Conservation (phyloP, 2,329 filamentous ascomycete species). For the Atkinsonella texensis region DNA sequence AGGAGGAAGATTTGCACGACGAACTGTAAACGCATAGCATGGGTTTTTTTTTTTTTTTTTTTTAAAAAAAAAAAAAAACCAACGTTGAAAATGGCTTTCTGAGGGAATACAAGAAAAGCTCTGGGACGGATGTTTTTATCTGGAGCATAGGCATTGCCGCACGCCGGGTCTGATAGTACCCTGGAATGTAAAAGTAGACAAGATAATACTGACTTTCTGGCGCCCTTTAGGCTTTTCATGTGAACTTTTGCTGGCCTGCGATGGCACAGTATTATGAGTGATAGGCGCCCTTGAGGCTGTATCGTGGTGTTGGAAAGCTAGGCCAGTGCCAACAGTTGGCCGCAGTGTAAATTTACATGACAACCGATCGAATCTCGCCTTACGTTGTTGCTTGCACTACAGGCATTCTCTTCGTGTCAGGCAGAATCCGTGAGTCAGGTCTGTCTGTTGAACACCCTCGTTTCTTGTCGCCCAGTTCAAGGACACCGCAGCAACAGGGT, state of each 20-base stretch:
- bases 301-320: not conserved
- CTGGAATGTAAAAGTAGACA: conserved; percentile 20
- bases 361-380: not conserved
- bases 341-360: not conserved
- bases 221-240: not conserved
- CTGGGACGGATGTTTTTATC: conserved; percentile 15
- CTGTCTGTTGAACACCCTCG: not conserved
- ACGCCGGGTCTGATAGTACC: conserved; percentile 8
- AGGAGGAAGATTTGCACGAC: conserved; percentile 65
- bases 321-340: not conserved
- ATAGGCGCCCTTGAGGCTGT: too few relatives aligned
- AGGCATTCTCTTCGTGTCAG: not conserved
- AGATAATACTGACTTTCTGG: conserved; percentile 6
- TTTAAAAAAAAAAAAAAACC: too few relatives aligned
- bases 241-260: not conserved
- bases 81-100: not conserved
- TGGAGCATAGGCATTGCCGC: conserved; percentile 12
- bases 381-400: not conserved
- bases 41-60: conserved; percentile 1
- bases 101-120: conserved; percentile 6
- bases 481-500: too few relatives aligned
- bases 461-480: too few relatives aligned
- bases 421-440: not conserved
- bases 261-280: not conserved
- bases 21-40: conserved; percentile 55